Base-by-base conservation (phyloP, 2,329 filamentous ascomycete genomes). In the Trichothecium roseum region DNA sequence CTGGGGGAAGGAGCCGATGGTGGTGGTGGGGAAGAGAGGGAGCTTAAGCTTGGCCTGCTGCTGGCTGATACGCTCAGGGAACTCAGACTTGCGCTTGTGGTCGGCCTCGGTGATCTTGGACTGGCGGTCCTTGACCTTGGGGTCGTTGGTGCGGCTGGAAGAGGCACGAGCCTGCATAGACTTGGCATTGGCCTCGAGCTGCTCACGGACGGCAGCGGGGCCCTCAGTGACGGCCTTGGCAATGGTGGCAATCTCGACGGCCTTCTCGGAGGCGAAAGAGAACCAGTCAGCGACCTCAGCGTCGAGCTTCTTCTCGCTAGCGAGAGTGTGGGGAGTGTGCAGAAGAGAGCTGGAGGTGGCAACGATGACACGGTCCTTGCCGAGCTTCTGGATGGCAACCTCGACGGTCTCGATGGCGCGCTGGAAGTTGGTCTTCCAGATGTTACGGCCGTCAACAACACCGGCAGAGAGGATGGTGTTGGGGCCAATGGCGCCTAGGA, bases 341-440 rank as follows among this genome's bases (percentile, higher is more conserved):
- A 98, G 84, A 51, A 98, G 86, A 49, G 91, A 96, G 73, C 83
- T 91, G 56, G 91, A 96, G 50, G 88, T 95, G 57, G 91, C 84
- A 50, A 94, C 86, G 50, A 98, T 84, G 62, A 98, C 89, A 58
- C 91, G 85, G 50, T 96, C 88, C 75, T 94, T 89, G 69, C 91
- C 89, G 45, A 98, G 78, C 72, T 94, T 76, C 72, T 95, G 85
- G 54, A 96, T 71, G 46, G 89, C 91, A 41, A 77, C 71, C 78
- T 96, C 86, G 42, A 91, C 82, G 45, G 70, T 77, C 72, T 91
- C 88, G 47, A 98, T 93, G 56, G 91, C 87, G 54, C 78, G 78
- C 78, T 94, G 84, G 71, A 95, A 83, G 81, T 96, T 94, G 68
- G 87, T 95, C 84, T 98, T 98, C 91, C 91, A 98, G 74, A 98